Conservation (phyloP, 495 filamentous ascomycete species). For the Aspergillus ostianus region DNA sequence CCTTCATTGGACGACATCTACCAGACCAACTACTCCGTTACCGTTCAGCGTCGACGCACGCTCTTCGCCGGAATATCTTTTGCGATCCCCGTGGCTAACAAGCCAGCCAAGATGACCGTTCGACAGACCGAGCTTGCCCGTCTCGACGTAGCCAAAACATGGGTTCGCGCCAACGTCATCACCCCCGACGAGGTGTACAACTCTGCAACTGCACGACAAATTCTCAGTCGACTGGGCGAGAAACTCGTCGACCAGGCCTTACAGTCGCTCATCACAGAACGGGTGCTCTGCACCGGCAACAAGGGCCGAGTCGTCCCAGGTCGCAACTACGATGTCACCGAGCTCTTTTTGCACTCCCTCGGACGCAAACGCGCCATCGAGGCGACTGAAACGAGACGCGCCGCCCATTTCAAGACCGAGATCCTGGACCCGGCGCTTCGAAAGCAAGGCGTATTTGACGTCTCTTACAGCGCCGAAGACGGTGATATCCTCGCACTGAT, state of each 20-base stretch:
- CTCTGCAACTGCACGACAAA: slow-evolving; percentile 36
- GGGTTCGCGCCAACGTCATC: slow-evolving; percentile 57
- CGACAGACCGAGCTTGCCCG: slow-evolving; percentile 25
- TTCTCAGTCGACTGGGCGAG: slow-evolving; percentile 44
- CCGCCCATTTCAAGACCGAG: slow-evolving; percentile 55
- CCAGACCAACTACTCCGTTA: slow-evolving; percentile 30
- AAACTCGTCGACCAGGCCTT: slow-evolving; percentile 53
- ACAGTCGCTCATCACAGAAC: slow-evolving; percentile 55
- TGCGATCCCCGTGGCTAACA: slow-evolving; percentile 25
- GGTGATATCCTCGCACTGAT: slow-evolving; percentile 67
- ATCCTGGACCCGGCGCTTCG: slow-evolving; percentile 55
- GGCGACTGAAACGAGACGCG: slow-evolving; percentile 48
- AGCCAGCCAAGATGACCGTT: slow-evolving; percentile 3
- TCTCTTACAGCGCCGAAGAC: slow-evolving; percentile 48
- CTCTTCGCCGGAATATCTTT: slow-evolving; percentile 41
- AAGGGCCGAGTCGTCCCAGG: slow-evolving; percentile 51
- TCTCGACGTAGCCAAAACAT: slow-evolving; percentile 53
- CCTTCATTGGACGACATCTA: slow-evolving; percentile 42
- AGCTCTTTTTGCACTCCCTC: slow-evolving; percentile 50
- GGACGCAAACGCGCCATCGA: slow-evolving; percentile 45
- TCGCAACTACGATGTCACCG: slow-evolving; percentile 57
- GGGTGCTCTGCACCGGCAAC: slow-evolving; percentile 58
- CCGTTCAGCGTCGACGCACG: slow-evolving; percentile 32
- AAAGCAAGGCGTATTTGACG: slow-evolving; percentile 23
- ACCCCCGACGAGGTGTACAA: slow-evolving; percentile 52